phyloP scores from a whole-genome alignment of 805 yeast species.

The Vanderwaltozyma polyspora region DNA sequence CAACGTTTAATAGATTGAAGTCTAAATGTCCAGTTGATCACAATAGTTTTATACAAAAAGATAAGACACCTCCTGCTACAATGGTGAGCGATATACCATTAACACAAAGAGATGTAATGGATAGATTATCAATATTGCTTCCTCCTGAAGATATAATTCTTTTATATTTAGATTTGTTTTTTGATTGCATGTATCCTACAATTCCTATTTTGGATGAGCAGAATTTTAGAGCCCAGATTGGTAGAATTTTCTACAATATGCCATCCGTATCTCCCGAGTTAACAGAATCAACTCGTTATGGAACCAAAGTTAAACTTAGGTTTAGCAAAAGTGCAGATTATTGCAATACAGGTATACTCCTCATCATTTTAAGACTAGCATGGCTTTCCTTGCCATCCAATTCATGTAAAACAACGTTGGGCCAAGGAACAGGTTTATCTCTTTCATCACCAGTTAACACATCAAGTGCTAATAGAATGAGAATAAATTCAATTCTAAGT shows the following conservation, averaged over 20 bases:
- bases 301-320: neutral
- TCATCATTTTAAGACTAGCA: constrained; percentile 41
- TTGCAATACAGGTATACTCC: constrained; percentile 38
- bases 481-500: constrained; percentile 20
- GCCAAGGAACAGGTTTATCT: constrained; percentile 1
- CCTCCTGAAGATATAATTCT: constrained; percentile 48
- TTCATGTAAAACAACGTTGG: constrained; percentile 25
- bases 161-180: constrained; percentile 47
- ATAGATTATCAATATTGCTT: no score
- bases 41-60: no score
- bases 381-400: constrained; percentile 45
- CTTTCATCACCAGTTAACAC: neutral
- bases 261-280: neutral
- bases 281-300: neutral
- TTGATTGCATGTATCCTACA: constrained; percentile 47
- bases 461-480: neutral
- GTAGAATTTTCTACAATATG: constrained; percentile 12
- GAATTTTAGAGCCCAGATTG: constrained; percentile 24
- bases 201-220: constrained; percentile 57
- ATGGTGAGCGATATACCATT: no score
- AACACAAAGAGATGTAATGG: no score
- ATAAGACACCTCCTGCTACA: no score
- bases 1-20: no score
- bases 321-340: constrained; percentile 26
- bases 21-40: neutral